Percentiles rank a stretch among this genome's conserved stretches.
phyloP scores from a whole-genome alignment of 352 stramenopile species.

The Phytopythium sindhum region DNA sequence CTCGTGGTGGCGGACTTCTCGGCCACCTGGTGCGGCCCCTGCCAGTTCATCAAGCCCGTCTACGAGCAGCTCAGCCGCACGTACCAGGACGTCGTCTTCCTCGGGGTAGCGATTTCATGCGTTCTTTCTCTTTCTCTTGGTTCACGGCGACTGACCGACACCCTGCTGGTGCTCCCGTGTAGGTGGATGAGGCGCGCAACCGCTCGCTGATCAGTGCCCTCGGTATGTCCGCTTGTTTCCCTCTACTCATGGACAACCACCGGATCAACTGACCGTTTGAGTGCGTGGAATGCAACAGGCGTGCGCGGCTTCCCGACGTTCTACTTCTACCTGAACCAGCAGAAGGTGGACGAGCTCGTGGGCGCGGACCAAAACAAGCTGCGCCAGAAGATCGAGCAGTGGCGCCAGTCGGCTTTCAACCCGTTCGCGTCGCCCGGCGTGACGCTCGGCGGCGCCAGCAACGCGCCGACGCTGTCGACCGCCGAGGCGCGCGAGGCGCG shows the following conservation, averaged over 20 bases:
- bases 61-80: slow-evolving; percentile 78
- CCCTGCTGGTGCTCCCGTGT: background rate
- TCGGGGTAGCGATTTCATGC: slow-evolving; percentile 42
- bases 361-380: slow-evolving; percentile 82
- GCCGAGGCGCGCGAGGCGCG: slow-evolving; percentile 73
- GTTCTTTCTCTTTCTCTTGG: background rate
- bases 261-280: background rate
- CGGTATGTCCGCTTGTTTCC: slow-evolving; percentile 19
- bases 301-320: slow-evolving; percentile 90
- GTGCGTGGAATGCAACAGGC: slow-evolving; percentile 11
- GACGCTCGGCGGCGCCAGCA: slow-evolving; percentile 32
- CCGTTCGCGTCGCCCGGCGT: slow-evolving; percentile 76
- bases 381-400: slow-evolving; percentile 86
- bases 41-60: slow-evolving; percentile 85
- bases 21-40: slow-evolving; percentile 80
- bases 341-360: slow-evolving; percentile 86
- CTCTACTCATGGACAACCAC: background rate
- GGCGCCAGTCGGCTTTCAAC: slow-evolving; percentile 83
- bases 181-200: slow-evolving; percentile 83
- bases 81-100: slow-evolving; percentile 87
- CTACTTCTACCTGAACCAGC: slow-evolving; percentile 88
- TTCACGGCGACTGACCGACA: background rate
- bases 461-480: slow-evolving; percentile 25
- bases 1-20: slow-evolving; percentile 90
- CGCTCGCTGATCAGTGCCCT: slow-evolving; percentile 73